Evolutionary conservation across 331 rosid genomes (phyloP).

Genomic region (Malus hybrid): DNA sequence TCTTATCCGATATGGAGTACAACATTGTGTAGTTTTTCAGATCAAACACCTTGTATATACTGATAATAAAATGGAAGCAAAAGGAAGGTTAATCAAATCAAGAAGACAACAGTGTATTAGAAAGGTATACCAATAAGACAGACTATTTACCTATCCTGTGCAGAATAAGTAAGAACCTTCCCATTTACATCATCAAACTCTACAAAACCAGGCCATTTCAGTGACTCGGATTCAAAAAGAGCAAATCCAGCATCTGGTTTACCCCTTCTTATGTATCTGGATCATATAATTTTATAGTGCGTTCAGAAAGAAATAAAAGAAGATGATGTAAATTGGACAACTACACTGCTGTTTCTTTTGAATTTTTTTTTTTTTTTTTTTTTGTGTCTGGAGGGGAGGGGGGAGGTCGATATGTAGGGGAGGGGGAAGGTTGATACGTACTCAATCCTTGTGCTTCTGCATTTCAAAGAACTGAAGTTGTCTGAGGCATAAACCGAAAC

Average conservation of each 20-base stretch:
- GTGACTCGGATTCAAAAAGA: constrained; percentile 88
- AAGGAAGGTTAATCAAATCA: constrained; percentile 15
- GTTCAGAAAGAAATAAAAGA: constrained; percentile 16
- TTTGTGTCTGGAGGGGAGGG: not conserved
- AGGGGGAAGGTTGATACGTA: constrained; percentile 23
- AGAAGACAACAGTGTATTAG: constrained; percentile 6
- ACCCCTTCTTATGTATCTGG: constrained; percentile 86
- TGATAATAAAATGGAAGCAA: constrained; percentile 14
- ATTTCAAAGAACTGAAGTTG: constrained; percentile 94
- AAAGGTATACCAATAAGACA: not conserved
- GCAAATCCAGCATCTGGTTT: constrained; percentile 96
- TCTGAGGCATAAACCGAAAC: constrained; percentile 98
- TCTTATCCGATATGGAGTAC: constrained; percentile 91
- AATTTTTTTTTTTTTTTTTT: too few relatives aligned
- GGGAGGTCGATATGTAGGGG: constrained; percentile 10
- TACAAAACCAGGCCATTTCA: constrained; percentile 98
- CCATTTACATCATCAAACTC: constrained; percentile 99
- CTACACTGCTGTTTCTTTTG: not conserved
- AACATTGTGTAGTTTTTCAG: constrained; percentile 93
- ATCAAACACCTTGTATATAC: constrained; percentile 97
- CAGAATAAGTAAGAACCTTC: constrained; percentile 92
- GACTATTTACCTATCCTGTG: constrained; percentile 73
- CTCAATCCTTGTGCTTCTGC: constrained; percentile 99
- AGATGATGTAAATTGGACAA: not conserved
- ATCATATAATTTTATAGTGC: constrained; percentile 5